A percentile compares a stretch with the other conserved stretches of the same genome.
Conservation (phyloP, 805 yeast species). For the Spathaspora sp. region DNA sequence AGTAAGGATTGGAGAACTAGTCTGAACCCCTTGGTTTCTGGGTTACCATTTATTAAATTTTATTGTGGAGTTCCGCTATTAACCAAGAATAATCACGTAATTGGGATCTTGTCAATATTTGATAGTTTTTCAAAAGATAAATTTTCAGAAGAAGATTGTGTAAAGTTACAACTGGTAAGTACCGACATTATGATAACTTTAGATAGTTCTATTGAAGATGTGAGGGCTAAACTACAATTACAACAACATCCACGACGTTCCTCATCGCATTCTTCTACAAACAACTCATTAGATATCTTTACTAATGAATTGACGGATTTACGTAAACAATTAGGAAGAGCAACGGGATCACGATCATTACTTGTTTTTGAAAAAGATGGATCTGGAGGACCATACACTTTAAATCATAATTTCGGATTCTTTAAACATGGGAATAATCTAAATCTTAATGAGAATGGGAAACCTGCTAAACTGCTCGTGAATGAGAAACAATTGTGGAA, state of each 20-base stretch:
- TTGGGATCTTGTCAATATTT: conserved; percentile 61
- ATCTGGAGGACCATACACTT: conserved; percentile 58
- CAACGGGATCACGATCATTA: conserved; percentile 38
- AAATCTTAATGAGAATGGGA: neutral
- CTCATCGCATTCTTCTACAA: conserved; percentile 1
- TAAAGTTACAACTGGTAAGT: conserved; percentile 34
- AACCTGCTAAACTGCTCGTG: neutral
- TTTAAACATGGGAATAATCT: conserved; percentile 17
- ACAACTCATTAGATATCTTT: conserved; percentile 3
- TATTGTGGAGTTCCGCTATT: conserved; percentile 63
- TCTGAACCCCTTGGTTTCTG: conserved; percentile 60
- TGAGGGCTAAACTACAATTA: conserved; percentile 10
- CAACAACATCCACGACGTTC: neutral
- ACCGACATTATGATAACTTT: conserved; percentile 41
- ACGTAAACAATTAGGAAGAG: conserved; percentile 41
- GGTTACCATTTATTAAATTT: conserved; percentile 55
- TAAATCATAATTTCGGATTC: conserved; percentile 43
- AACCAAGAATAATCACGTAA: conserved; percentile 33
- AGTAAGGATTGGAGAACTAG: conserved; percentile 67
- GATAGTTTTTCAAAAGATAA: conserved; percentile 42
- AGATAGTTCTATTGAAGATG: conserved; percentile 25
- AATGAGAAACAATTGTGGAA: conserved; percentile 28
- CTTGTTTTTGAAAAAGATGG: conserved; percentile 59
- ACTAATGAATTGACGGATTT: conserved; percentile 17
- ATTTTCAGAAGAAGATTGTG: conserved; percentile 32